phyloP scores from a whole-genome alignment of 805 yeast genomes.

The Spathaspora boniae region DNA sequence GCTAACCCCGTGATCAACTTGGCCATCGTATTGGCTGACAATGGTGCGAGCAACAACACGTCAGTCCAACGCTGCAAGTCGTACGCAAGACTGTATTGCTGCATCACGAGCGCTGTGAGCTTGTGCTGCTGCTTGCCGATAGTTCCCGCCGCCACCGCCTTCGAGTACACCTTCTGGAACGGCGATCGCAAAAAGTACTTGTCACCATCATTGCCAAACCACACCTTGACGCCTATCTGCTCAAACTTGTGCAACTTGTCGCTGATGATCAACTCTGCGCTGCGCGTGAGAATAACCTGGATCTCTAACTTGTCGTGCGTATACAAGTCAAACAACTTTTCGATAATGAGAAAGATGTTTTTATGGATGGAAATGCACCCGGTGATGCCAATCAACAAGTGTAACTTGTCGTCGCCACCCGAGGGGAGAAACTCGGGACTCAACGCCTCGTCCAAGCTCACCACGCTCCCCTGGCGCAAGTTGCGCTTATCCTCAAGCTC shows the following conservation, averaged over 20 bases:
- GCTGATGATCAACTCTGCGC: constrained; percentile 19
- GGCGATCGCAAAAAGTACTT: constrained; percentile 15
- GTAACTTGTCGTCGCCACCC: constrained; percentile 13
- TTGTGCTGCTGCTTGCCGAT: constrained; percentile 6
- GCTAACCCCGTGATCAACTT: constrained; percentile 22
- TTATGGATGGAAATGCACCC: constrained; percentile 22
- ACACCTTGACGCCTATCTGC: constrained; percentile 20
- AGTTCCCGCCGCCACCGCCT: constrained; percentile 4
- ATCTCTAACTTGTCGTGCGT: constrained; percentile 18
- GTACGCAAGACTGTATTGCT: constrained; percentile 15
- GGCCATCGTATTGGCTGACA: constrained; percentile 24
- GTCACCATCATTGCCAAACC: constrained; percentile 21
- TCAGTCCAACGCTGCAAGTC: constrained; percentile 26
- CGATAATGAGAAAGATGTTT: constrained; percentile 20
- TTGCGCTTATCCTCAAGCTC: too few species aligned
- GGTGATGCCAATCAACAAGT: constrained; percentile 23
- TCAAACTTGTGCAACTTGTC: constrained; percentile 20
- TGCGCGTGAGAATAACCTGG: constrained; percentile 22
- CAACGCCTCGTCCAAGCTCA: too few species aligned
- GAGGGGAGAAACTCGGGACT: constrained; percentile 1
- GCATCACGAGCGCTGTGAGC: constrained; percentile 11
- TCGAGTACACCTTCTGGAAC: constrained; percentile 8
- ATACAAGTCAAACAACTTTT: constrained; percentile 21
- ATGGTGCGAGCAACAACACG: constrained; percentile 22
- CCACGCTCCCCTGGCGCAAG: constrained; percentile 6